phyloP scores from a whole-genome alignment of 2,329 filamentous ascomycete genomes.

The Leptodontidium sp. region DNA sequence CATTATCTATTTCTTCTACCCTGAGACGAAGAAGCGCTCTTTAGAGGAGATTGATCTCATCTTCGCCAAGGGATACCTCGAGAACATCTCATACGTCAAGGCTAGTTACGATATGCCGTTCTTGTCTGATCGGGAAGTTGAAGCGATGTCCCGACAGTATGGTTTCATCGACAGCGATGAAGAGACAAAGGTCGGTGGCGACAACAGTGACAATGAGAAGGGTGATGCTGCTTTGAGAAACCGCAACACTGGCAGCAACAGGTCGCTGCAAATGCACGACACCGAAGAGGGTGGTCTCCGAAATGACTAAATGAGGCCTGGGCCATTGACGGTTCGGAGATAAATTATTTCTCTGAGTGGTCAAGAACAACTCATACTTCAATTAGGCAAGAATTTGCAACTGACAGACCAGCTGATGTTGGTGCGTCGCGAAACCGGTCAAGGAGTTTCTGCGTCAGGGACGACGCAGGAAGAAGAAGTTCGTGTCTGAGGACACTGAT shows the following conservation, averaged over 20 bases:
- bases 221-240: constrained; percentile 14
- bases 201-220: constrained; percentile 16
- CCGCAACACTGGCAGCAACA: constrained; percentile 21
- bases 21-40: constrained; percentile 61
- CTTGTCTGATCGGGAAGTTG: constrained; percentile 59
- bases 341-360: not conserved
- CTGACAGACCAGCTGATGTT: not conserved
- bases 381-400: not conserved
- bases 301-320: constrained; percentile 30
- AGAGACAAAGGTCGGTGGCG: constrained; percentile 40
- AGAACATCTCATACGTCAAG: constrained; percentile 67
- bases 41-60: constrained; percentile 77
- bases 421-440: not conserved
- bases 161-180: constrained; percentile 43
- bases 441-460: not conserved
- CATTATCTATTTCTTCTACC: constrained; percentile 51
- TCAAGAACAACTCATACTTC: not conserved
- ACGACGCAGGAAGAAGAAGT: not conserved
- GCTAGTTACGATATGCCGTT: constrained; percentile 65
- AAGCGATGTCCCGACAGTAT: constrained; percentile 48
- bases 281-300: constrained; percentile 24
- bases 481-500: not conserved
- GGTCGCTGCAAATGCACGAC: constrained; percentile 21
- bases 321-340: not conserved
- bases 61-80: constrained; percentile 66